Evolutionary conservation across 2,329 filamentous ascomycete genomes (phyloP).

Genomic region (Fusarium odoratissimum): DNA sequence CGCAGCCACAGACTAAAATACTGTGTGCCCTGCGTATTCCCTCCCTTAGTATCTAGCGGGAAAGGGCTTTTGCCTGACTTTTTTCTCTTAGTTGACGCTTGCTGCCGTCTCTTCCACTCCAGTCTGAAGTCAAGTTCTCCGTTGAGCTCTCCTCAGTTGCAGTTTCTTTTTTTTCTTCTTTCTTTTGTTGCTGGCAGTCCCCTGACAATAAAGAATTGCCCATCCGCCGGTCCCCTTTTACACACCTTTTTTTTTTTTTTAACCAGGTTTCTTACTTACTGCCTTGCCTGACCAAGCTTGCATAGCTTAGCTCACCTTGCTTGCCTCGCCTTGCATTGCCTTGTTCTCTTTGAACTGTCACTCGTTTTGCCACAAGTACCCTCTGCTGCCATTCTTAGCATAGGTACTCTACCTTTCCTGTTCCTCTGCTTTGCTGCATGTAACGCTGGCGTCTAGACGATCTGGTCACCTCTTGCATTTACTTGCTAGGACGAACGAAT

Average conservation of each 20-base stretch:
- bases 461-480: conserved; percentile 9
- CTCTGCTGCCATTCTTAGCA: conserved; percentile 43
- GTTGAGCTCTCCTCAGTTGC: conserved; percentile 5
- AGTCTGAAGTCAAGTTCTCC: conserved; percentile 5
- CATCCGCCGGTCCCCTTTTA: conserved; percentile 19
- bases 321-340: conserved; percentile 11
- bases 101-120: conserved; percentile 21
- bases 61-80: conserved; percentile 31
- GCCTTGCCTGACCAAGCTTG: conserved; percentile 14
- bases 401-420: conserved; percentile 4
- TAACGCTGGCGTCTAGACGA: conserved; percentile 43
- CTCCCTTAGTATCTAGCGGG: conserved; percentile 3
- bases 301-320: conserved; percentile 7
- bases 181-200: not conserved
- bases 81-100: conserved; percentile 14
- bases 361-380: conserved; percentile 33
- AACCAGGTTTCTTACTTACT: conserved; percentile 1
- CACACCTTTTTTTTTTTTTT: conserved; percentile 2
- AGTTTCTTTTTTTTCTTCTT: not conserved
- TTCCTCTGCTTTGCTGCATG: conserved; percentile 44
- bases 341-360: conserved; percentile 9
- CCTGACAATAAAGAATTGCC: conserved; percentile 29
- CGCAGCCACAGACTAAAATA: conserved; percentile 44
- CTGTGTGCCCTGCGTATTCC: conserved; percentile 32
- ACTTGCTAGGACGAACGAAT: conserved; percentile 3